Evolutionary conservation across 441 rosid genomes (phyloP).

Genomic region (Eutrema salsugineum): DNA sequence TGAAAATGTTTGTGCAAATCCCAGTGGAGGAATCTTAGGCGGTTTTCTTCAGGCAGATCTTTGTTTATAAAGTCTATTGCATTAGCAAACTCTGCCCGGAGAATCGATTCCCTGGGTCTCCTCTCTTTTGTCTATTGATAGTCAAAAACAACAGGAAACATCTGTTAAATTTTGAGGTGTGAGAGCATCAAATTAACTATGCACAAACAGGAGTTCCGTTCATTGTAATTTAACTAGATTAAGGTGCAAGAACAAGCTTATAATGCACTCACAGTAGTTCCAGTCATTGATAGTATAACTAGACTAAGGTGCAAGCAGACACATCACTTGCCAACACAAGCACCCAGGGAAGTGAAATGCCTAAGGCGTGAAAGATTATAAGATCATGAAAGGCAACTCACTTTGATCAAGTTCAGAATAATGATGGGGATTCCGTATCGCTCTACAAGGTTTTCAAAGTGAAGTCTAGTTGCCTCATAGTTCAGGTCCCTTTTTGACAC

Average conservation of each 20-base stretch:
- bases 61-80: slow-evolving; percentile 90
- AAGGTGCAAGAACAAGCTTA: neutral
- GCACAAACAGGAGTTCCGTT: neutral
- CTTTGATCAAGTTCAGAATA: slow-evolving; percentile 94
- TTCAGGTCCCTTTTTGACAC: slow-evolving; percentile 89
- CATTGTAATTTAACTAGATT: neutral
- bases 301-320: neutral
- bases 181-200: neutral
- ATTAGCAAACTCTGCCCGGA: slow-evolving; percentile 90
- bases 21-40: slow-evolving; percentile 53
- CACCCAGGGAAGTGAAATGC: neutral
- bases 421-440: slow-evolving; percentile 98
- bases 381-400: slow-evolving; percentile 31
- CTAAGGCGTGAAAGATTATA: neutral
- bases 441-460: slow-evolving; percentile 87
- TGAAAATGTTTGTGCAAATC: slow-evolving; percentile 73
- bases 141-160: slow-evolving; percentile 15
- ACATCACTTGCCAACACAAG: neutral
- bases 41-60: slow-evolving; percentile 75
- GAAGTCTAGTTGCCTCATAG: slow-evolving; percentile 93
- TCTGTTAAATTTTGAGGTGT: slow-evolving; percentile 6
- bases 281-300: neutral
- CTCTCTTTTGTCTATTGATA: slow-evolving; percentile 71
- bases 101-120: slow-evolving; percentile 95
- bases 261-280: neutral